Conservation (phyloP, 2,329 filamentous ascomycete genomes). For the Fonsecaea monophora region DNA sequence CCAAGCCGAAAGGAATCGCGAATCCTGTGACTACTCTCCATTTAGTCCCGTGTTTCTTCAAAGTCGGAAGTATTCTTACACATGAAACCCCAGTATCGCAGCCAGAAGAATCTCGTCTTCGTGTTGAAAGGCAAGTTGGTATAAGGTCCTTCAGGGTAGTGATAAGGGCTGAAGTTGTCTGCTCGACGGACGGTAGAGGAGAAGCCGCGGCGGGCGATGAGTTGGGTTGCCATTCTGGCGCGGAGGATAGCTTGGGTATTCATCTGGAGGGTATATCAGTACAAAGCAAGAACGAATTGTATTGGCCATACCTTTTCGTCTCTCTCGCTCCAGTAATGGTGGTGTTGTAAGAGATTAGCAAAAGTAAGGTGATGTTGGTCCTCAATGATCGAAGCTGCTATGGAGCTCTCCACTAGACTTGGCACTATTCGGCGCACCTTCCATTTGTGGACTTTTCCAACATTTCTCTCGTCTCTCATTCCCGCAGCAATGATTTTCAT, state of each 20-base stretch:
- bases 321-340: conserved; percentile 8
- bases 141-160: conserved; percentile 96
- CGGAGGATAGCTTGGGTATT: conserved; percentile 71
- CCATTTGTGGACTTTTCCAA: not conserved
- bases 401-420: not conserved
- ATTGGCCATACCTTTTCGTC: conserved; percentile 5
- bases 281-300: not conserved
- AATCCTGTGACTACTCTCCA: conserved; percentile 61
- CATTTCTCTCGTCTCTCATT: not conserved
- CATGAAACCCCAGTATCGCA: conserved; percentile 85
- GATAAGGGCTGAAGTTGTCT: conserved; percentile 79
- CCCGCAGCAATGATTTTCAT: conserved; percentile 12
- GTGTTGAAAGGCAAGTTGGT: conserved; percentile 98
- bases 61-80: conserved; percentile 50
- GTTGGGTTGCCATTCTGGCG: conserved; percentile 66
- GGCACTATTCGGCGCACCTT: conserved; percentile 9
- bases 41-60: conserved; percentile 41
- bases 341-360: not conserved
- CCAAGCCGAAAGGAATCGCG: conserved; percentile 66
- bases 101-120: conserved; percentile 80
- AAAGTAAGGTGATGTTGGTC: conserved; percentile 12
- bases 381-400: conserved; percentile 10
- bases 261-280: conserved; percentile 68
- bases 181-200: conserved; percentile 75
- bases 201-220: conserved; percentile 90